A percentile compares a stretch with the other conserved stretches of the same genome.
Conservation (phyloP, 192 early-diverging fungal species). For the Kappamyces sp. region DNA sequence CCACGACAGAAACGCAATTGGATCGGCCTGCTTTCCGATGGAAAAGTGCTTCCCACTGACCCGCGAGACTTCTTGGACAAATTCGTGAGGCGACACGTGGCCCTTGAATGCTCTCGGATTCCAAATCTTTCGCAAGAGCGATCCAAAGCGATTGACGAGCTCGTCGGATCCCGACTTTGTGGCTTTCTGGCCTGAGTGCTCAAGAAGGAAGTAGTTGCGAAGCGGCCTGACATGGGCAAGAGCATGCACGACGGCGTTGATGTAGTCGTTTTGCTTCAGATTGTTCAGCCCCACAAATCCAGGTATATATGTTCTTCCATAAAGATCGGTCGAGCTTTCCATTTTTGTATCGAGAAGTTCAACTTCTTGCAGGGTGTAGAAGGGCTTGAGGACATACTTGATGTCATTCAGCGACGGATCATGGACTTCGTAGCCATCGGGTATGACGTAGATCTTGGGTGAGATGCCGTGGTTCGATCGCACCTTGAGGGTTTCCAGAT, state of each 20-base stretch:
- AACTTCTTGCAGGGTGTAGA: slow-evolving; percentile 65
- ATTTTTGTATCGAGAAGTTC: slow-evolving; percentile 54
- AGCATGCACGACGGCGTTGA: slow-evolving; percentile 86
- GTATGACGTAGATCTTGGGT: slow-evolving; percentile 74
- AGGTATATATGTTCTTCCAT: slow-evolving; percentile 76
- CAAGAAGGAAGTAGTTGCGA: slow-evolving; percentile 73
- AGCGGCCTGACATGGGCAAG: slow-evolving; percentile 79
- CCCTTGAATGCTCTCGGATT: slow-evolving; percentile 85
- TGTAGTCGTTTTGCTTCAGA: slow-evolving; percentile 90
- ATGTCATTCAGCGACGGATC: slow-evolving; percentile 87
- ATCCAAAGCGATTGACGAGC: slow-evolving; percentile 60
- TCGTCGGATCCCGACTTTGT: background rate
- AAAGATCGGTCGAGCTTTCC: slow-evolving; percentile 68
- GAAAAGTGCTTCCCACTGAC: slow-evolving; percentile 74
- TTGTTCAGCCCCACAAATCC: slow-evolving; percentile 94
- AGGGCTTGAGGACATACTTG: slow-evolving; percentile 80
- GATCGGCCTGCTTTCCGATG: slow-evolving; percentile 73
- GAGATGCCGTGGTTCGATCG: background rate
- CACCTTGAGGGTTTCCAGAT: slow-evolving; percentile 73
- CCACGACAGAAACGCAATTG: slow-evolving; percentile 86
- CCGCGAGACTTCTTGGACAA: slow-evolving; percentile 84
- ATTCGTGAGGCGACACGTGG: slow-evolving; percentile 93
- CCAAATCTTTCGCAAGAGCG: slow-evolving; percentile 86
- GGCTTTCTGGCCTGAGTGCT: slow-evolving; percentile 28
- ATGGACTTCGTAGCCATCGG: slow-evolving; percentile 86